A percentile compares a stretch with the other conserved stretches of the same genome.
phyloP scores from a whole-genome alignment of 2,329 filamentous ascomycete genomes.

The Blastomyces percursus region DNA sequence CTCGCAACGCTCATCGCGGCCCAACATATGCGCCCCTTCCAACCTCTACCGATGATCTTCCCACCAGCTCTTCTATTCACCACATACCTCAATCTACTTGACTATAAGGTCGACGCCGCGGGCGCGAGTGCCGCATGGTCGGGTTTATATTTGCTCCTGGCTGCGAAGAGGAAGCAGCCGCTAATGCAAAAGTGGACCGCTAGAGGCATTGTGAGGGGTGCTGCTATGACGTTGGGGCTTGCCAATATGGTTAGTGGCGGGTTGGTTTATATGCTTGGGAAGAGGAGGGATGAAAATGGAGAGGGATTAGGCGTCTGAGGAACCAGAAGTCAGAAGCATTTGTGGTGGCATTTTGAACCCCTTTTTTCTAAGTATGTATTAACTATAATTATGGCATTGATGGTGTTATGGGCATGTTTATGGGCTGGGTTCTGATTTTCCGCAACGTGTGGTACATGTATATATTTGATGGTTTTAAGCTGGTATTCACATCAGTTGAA shows the following conservation, averaged over 20 bases:
- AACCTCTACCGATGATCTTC: constrained; percentile 55
- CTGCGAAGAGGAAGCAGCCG: constrained; percentile 43
- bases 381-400: neutral
- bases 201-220: constrained; percentile 35
- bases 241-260: constrained; percentile 38
- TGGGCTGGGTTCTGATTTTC: neutral
- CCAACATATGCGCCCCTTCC: constrained; percentile 56
- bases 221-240: constrained; percentile 37
- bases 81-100: constrained; percentile 53
- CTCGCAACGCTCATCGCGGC: constrained; percentile 56
- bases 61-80: constrained; percentile 55
- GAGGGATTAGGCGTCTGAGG: constrained; percentile 20
- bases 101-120: constrained; percentile 52
- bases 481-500: neutral
- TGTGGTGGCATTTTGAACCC: neutral
- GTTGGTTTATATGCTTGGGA: constrained; percentile 36
- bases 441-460: neutral
- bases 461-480: neutral
- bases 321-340: neutral
- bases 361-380: neutral
- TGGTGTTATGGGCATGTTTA: neutral
- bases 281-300: constrained; percentile 33
- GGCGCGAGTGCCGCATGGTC: constrained; percentile 56
- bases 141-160: constrained; percentile 53
- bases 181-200: constrained; percentile 37